Percentiles rank a stretch among this genome's conserved stretches.
Conservation (phyloP, 495 filamentous ascomycete genomes). For the Aspergillus campestris region DNA sequence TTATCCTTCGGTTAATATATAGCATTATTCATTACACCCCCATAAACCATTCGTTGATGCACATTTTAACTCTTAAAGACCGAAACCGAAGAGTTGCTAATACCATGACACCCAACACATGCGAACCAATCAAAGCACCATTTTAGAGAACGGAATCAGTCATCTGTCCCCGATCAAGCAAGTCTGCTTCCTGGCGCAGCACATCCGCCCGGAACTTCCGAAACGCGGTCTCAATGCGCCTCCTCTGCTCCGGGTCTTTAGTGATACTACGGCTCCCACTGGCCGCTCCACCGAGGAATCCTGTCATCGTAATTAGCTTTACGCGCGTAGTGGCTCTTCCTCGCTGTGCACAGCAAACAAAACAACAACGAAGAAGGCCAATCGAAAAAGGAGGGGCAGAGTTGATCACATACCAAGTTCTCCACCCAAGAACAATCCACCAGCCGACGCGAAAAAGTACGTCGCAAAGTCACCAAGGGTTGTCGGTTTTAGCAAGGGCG, state of each 20-base stretch:
- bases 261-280: slow-evolving; percentile 43
- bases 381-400: not conserved
- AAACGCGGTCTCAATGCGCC: slow-evolving; percentile 57
- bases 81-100: no score
- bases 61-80: no score
- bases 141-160: no score
- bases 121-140: no score
- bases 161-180: slow-evolving; percentile 37
- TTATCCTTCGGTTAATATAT: no score
- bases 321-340: not conserved
- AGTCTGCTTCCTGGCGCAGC: slow-evolving; percentile 47
- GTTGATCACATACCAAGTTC: slow-evolving; percentile 36
- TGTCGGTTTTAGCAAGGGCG: slow-evolving; percentile 47
- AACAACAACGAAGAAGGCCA: no score
- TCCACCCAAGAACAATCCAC: slow-evolving; percentile 56
- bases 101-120: no score
- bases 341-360: not conserved
- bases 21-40: no score
- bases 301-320: slow-evolving; percentile 15
- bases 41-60: no score
- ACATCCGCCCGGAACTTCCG: slow-evolving; percentile 53
- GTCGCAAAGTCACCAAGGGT: slow-evolving; percentile 52
- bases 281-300: slow-evolving; percentile 46
- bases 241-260: slow-evolving; percentile 42
- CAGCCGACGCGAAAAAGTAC: slow-evolving; percentile 52